Evolutionary conservation across 345 rosid species (phyloP).

Genomic region (Arabis alpina): DNA sequence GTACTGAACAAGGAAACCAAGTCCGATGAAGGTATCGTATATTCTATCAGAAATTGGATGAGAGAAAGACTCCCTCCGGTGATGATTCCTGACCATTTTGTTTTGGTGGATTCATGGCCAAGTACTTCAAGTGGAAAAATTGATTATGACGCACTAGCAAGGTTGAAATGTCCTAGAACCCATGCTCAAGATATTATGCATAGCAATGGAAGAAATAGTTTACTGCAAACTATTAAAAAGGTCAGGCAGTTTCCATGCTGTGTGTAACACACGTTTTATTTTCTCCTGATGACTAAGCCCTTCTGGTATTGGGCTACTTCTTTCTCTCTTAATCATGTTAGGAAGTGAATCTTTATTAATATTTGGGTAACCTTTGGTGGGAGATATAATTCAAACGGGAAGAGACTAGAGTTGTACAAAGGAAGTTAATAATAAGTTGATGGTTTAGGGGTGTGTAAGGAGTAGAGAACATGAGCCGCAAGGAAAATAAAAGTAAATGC

Average conservation of each 20-base stretch:
- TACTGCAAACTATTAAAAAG: slow-evolving; percentile 70
- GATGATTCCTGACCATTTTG: slow-evolving; percentile 70
- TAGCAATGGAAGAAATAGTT: slow-evolving; percentile 33
- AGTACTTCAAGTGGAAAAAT: slow-evolving; percentile 80
- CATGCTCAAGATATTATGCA: slow-evolving; percentile 44
- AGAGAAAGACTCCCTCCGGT: slow-evolving; percentile 65
- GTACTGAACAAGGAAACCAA: slow-evolving; percentile 49
- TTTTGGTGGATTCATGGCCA: slow-evolving; percentile 65
- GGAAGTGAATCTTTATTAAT: slow-evolving; percentile 11
- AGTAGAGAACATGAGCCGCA: slow-evolving; percentile 28
- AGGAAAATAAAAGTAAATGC: slow-evolving; percentile 9
- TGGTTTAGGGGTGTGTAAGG: slow-evolving; percentile 15
- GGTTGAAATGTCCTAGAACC: slow-evolving; percentile 37
- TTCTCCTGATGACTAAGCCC: neutral
- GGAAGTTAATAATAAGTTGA: slow-evolving; percentile 4
- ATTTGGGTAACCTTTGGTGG: slow-evolving; percentile 16
- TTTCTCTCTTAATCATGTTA: slow-evolving; percentile 13
- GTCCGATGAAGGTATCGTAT: slow-evolving; percentile 45
- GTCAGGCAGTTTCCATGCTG: slow-evolving; percentile 44
- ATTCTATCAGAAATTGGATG: slow-evolving; percentile 65
- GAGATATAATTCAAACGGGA: neutral
- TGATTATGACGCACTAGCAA: slow-evolving; percentile 64
- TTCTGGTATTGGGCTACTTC: slow-evolving; percentile 10
- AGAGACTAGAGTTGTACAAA: slow-evolving; percentile 4
- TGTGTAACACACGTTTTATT: neutral